phyloP scores from a whole-genome alignment of 768 basidiomycete genomes.

The Candolleomyces efflorescens region DNA sequence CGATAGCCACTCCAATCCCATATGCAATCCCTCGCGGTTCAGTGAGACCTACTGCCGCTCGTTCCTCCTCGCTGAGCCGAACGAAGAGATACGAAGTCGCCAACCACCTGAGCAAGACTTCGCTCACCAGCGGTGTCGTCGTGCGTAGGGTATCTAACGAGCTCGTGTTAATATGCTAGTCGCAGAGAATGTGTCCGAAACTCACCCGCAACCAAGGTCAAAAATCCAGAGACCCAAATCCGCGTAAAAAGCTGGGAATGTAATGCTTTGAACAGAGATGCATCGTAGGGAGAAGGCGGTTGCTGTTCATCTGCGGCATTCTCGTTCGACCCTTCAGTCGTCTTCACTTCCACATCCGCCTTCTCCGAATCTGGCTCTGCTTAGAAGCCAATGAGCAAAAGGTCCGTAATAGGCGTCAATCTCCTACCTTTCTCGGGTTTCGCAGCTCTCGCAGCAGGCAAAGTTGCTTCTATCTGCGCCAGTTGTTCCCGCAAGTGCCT shows the following conservation, averaged over 20 bases:
- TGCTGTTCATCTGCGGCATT: not conserved
- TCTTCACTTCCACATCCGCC: too few relatives aligned
- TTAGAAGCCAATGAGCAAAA: too few relatives aligned
- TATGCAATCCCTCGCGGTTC: conserved; percentile 51
- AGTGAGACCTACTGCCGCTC: conserved; percentile 24
- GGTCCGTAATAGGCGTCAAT: too few relatives aligned
- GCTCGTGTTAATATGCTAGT: not conserved
- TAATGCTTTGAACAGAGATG: conserved; percentile 47
- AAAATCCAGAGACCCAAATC: conserved; percentile 44
- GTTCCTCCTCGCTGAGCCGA: conserved; percentile 31
- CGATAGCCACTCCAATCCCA: conserved; percentile 59
- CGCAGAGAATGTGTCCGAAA: not conserved
- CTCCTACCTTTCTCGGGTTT: too few relatives aligned
- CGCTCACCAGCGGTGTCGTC: conserved; percentile 53
- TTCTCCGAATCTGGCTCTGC: too few relatives aligned
- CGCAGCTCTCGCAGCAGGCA: too few relatives aligned
- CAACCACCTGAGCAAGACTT: conserved; percentile 58
- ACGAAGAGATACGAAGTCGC: conserved; percentile 41
- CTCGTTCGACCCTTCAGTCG: too few relatives aligned
- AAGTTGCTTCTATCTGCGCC: not conserved
- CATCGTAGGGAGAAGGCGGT: conserved; percentile 32
- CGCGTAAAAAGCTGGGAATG: conserved; percentile 40
- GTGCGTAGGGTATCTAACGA: conserved; percentile 44
- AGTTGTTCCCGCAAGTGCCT: conserved; percentile 4
- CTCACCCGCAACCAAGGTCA: conserved; percentile 40